Conservation (phyloP, 768 basidiomycete species). For the Leccinum imitatum region DNA sequence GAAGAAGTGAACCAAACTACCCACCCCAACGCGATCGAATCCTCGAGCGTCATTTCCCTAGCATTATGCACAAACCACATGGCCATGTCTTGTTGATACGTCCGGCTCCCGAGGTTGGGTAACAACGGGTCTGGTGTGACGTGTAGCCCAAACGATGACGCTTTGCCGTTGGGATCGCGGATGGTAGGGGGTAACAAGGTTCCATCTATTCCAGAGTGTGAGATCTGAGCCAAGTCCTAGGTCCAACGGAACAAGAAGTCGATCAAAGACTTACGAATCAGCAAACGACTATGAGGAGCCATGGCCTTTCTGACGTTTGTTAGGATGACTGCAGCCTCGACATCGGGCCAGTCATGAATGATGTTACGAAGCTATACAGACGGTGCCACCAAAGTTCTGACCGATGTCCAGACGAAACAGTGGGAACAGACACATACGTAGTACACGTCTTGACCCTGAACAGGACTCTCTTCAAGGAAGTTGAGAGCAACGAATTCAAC, state of each 20-base stretch:
- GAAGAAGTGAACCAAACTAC: not conserved
- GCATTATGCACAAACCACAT: conserved; percentile 45
- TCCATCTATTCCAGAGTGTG: conserved; percentile 17
- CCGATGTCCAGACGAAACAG: not conserved
- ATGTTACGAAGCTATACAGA: conserved; percentile 24
- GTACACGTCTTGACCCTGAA: not conserved
- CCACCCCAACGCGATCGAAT: not conserved
- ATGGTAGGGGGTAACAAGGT: conserved; percentile 12
- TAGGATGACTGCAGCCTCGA: conserved; percentile 32
- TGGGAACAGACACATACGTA: not conserved
- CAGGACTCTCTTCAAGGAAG: not conserved
- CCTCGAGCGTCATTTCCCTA: conserved; percentile 40
- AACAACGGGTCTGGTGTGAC: conserved; percentile 45
- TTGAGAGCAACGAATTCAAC: not conserved
- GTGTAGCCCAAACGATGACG: conserved; percentile 9
- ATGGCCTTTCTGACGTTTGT: conserved; percentile 31
- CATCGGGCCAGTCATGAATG: conserved; percentile 38
- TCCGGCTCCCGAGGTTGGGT: conserved; percentile 44
- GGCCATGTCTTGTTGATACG: conserved; percentile 45
- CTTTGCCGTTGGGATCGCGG: conserved; percentile 4
- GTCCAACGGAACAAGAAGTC: not conserved
- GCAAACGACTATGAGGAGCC: conserved; percentile 28
- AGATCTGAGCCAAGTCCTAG: not conserved
- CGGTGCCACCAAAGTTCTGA: not conserved
- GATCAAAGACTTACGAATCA: conserved; percentile 31